Evolutionary conservation across 768 basidiomycete species (phyloP), one percentile per base, ranked within the genome.

Genomic region (Auriscalpium vulgare): DNA sequence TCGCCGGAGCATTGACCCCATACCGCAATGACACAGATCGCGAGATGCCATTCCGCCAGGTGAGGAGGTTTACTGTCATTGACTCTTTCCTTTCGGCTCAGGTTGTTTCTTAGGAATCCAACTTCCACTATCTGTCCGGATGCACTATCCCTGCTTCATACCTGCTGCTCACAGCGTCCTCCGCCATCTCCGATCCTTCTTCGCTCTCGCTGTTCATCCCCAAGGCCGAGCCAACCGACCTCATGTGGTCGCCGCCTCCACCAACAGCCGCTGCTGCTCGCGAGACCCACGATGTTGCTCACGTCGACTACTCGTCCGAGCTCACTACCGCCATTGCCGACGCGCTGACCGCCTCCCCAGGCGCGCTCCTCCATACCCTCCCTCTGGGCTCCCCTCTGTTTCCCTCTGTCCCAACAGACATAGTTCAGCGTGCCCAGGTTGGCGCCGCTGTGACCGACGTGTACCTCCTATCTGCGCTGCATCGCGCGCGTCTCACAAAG

Each of bases 171-270:
- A 70, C 77, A 2, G 85, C 77, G 67, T 74, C 82, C 56, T 72
- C 76, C 44, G 77, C 78, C 11, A 72, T 75, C 4, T 71, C 70
- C 3, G 64, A 66, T 9, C 67, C 66, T 0, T 74, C 79, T 8
- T 76, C 74, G 10, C 68, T 81, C 8, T 79, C 83, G 8, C 75
- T 97, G 37, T 93, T 88, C 69, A 85, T 97, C 56, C 91, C 92
- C 1, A 78, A 87, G 54, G 80, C 82, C 17, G 82, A 86, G 51
- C 74, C 83, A 3, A 82, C 74, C 0, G 88, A 90, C 65, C 70
- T 91, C 52, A 83, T 97, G 84, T 97, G 95, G 95, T 87, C 85
- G 7, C 83, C 89, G 3, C 83, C 91, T 14, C 92, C 93, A 0
- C 85, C 85, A 0, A 82, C 88, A 0, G 71, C 86, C 1, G 69